Conservation (phyloP, 176 grass and related monocot species). For the Avena eriantha region DNA sequence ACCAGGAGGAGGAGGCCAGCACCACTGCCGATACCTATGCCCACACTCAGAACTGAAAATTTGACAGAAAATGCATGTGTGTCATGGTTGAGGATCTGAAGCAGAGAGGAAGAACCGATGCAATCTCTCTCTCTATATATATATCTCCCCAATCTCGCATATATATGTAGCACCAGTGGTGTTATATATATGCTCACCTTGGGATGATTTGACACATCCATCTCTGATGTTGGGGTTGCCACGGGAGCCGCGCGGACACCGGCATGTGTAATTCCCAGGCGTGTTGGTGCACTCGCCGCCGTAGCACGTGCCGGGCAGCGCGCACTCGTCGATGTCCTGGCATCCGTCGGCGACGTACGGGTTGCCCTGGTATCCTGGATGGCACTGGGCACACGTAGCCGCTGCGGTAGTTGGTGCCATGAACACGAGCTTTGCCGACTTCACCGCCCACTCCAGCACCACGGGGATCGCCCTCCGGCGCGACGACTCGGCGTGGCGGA, state of each 20-base stretch:
- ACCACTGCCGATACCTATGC: slow-evolving; percentile 53
- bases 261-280: neutral
- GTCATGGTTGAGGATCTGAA: neutral
- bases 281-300: slow-evolving; percentile 32
- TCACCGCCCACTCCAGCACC: slow-evolving; percentile 37
- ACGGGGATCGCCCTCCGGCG: neutral
- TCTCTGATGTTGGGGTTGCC: neutral
- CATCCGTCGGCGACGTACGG: slow-evolving; percentile 60
- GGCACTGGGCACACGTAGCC: slow-evolving; percentile 37
- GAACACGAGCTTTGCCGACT: neutral
- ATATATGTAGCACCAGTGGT: too few species aligned
- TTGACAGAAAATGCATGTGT: neutral
- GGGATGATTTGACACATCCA: slow-evolving; percentile 32
- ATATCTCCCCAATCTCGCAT: neutral
- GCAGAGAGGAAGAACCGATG: neutral
- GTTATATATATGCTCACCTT: neutral
- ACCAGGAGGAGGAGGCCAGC: slow-evolving; percentile 40
- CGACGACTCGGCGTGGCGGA: neutral
- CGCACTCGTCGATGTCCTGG: slow-evolving; percentile 41
- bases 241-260: slow-evolving; percentile 7
- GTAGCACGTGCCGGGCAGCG: neutral
- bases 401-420: neutral
- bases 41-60: slow-evolving; percentile 49
- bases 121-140: too few species aligned
- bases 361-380: slow-evolving; percentile 50